Evolutionary conservation across 129 eudicot species (phyloP).

Genomic region (Artemisia annua): DNA sequence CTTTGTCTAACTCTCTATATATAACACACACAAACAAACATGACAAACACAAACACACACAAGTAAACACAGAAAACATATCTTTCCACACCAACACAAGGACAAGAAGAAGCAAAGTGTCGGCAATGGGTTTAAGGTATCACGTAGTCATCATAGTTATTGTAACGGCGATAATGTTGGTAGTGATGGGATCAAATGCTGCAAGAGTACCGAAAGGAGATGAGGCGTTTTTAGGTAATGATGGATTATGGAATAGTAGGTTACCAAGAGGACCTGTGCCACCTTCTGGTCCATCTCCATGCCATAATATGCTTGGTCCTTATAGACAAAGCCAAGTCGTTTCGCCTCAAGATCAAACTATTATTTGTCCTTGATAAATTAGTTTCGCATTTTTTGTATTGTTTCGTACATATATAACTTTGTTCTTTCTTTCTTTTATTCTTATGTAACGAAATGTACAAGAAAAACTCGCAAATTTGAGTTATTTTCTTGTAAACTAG

Average conservation of each 20-base stretch:
- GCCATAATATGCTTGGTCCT: constrained; percentile 48
- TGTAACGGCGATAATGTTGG: constrained; percentile 1
- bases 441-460: constrained; percentile 16
- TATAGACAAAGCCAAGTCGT: constrained; percentile 25
- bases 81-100: not conserved
- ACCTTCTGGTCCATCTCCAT: constrained; percentile 57
- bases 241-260: constrained; percentile 28
- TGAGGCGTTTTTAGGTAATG: not conserved
- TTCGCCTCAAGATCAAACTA: constrained; percentile 29
- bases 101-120: constrained; percentile 9
- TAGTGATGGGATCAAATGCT: constrained; percentile 6
- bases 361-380: constrained; percentile 32
- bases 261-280: constrained; percentile 68
- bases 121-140: constrained; percentile 22
- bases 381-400: not conserved
- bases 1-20: constrained; percentile 9
- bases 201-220: constrained; percentile 25
- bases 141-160: not conserved
- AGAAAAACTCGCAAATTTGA: constrained; percentile 25
- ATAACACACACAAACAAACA: not conserved
- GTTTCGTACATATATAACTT: not conserved
- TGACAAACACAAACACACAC: constrained; percentile 1
- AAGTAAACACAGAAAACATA: constrained; percentile 11
- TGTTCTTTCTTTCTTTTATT: constrained; percentile 19
- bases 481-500: constrained; percentile 9